Percentiles rank a stretch among this genome's conserved stretches.
These are phyloP conservation scores for Annulohypoxylon stygium DNA, from an alignment of 495 filamentous ascomycete genomes.

Conservation along the genomic window DNA sequence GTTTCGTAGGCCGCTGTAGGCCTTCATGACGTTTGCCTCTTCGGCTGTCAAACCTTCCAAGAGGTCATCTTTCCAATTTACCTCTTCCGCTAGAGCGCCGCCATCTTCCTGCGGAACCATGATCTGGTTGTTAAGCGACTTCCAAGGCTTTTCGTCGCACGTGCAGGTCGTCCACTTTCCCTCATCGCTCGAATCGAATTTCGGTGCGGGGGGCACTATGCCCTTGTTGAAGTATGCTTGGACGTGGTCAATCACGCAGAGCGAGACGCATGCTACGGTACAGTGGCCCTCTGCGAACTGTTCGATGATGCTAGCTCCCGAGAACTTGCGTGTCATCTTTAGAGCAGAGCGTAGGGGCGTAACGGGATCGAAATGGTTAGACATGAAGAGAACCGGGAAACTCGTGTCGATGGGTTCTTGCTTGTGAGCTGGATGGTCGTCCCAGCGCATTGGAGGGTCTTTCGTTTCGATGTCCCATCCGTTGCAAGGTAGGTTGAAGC, in stretches of 20 bases:
- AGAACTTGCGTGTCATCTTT: constrained; percentile 65
- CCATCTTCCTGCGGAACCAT: not conserved
- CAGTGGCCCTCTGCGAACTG: constrained; percentile 62
- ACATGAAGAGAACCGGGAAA: constrained; percentile 71
- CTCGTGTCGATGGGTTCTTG: constrained; percentile 60
- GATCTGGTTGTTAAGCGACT: constrained; percentile 26
- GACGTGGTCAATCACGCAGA: constrained; percentile 56
- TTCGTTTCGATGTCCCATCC: constrained; percentile 56
- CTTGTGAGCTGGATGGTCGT: constrained; percentile 47
- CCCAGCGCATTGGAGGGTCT: constrained; percentile 56
- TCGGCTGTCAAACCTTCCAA: constrained; percentile 32
- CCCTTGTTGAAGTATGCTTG: constrained; percentile 58
- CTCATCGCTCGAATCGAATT: constrained; percentile 42
- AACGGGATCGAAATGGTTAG: constrained; percentile 71
- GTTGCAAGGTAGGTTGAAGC: constrained; percentile 59
- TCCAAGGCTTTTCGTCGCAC: constrained; percentile 55
- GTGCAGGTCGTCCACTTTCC: constrained; percentile 58
- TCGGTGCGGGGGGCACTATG: constrained; percentile 56
- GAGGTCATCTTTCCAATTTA: not conserved
- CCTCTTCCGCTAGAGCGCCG: not conserved
- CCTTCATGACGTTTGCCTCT: constrained; percentile 19
- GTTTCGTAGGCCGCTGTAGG: constrained; percentile 22
- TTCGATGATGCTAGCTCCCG: constrained; percentile 60
- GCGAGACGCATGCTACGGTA: constrained; percentile 53
- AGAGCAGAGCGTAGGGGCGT: constrained; percentile 65